Evolutionary conservation across 1,139 yeast species (phyloP), one percentile per base, ranked within the genome.

Genomic region (Lodderomyces orthopsilosis): DNA sequence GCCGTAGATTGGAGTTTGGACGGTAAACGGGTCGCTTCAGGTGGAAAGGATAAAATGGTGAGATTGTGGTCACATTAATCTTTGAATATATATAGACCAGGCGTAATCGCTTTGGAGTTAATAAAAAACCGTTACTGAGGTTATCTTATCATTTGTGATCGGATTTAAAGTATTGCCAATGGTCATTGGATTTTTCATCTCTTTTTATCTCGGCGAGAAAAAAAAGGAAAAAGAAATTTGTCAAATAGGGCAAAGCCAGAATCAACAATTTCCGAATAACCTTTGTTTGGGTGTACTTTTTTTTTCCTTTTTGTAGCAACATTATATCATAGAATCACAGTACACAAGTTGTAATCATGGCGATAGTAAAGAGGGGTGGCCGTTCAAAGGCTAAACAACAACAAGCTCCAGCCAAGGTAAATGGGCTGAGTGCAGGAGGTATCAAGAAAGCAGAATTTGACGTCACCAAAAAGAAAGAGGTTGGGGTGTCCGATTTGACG

Each of bases 1-100:
- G 95, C 98, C 0, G 97, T 94, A 2, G 99, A 93, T 59, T 93
- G 99, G 99, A 87, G 96, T 69, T 81, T 85, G 45, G 99, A 93
- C 61, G 99, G 98, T 38, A 79, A 79, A 51, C 75, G 84, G 52
- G 98, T 93, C 8, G 95, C 94, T 26, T 87, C 96, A 59, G 98
- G 98, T 26, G 98, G 99, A 41, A 91, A 90, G 60, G 99, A 93
- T 61, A 93, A 90, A 63, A 85, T 85, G 77, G 90, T 93, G 23
- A 75, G 97, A 57, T 68, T 93, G 47, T 93, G 98, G 98, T 81
- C 91, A 28, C 95, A 88, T 62, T 87, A 68, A 35, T 27, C 19
- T n/a, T 10, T 35, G 18, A 14, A 37, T 15, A 3, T 15, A 35
- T 23, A 35, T 35, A 24, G 19, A 2, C 23, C 28, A 6, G 6